A percentile compares a stretch with the other conserved stretches of the same genome.
Conservation (phyloP, 116 monocot species). For the Phalaenopsis hybrid region DNA sequence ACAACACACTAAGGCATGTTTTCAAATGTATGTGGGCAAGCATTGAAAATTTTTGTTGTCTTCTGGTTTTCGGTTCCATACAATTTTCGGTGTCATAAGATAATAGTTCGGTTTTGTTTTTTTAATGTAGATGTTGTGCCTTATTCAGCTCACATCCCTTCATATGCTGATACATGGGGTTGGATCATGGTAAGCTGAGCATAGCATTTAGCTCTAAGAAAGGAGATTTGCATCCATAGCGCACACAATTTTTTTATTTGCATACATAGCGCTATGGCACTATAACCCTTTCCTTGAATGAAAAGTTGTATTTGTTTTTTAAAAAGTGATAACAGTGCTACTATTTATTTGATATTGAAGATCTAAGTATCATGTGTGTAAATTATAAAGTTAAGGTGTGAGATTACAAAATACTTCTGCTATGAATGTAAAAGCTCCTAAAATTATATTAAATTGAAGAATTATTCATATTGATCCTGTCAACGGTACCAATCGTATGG, state of each 20-base stretch:
- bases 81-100: not conserved
- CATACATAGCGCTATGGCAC: too few species aligned
- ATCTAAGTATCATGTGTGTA: too few species aligned
- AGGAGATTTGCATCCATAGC: not conserved
- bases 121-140: conserved; percentile 47
- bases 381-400: too few species aligned
- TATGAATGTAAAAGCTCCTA: not conserved
- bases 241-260: too few species aligned
- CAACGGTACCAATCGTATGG: too few species aligned
- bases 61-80: not conserved
- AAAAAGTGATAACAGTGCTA: too few species aligned
- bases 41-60: not conserved
- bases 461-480: too few species aligned
- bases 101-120: not conserved
- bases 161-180: conserved; percentile 62
- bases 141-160: conserved; percentile 60
- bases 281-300: too few species aligned
- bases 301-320: too few species aligned
- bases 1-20: conserved; percentile 63
- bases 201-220: not conserved
- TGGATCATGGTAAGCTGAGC: conserved; percentile 46
- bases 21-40: conserved; percentile 38
- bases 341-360: too few species aligned
- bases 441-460: not conserved
- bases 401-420: too few species aligned